A percentile compares a stretch with the other conserved stretches of the same genome.
phyloP scores from a whole-genome alignment of 306 rosid species.

The Hylodesmum podocarpum region DNA sequence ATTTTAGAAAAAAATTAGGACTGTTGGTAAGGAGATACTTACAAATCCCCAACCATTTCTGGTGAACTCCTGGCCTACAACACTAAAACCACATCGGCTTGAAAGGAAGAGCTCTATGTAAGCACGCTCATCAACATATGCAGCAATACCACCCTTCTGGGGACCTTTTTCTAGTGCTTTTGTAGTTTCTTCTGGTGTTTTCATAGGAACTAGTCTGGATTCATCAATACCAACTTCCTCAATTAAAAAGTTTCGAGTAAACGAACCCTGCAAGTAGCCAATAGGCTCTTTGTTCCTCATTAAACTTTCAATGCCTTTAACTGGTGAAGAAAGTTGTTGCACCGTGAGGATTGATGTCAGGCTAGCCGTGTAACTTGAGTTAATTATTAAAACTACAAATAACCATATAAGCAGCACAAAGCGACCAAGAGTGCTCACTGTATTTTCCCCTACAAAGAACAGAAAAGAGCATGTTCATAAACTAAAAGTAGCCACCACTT shows the following conservation, averaged over 20 bases:
- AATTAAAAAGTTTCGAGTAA: slow-evolving; percentile 57
- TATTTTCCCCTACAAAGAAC: slow-evolving; percentile 70
- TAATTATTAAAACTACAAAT: slow-evolving; percentile 88
- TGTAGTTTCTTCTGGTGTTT: slow-evolving; percentile 58
- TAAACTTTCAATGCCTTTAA: slow-evolving; percentile 81
- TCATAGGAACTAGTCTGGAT: slow-evolving; percentile 77
- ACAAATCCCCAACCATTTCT: slow-evolving; percentile 98
- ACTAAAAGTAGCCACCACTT: slow-evolving; percentile 1
- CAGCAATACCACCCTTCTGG: slow-evolving; percentile 75
- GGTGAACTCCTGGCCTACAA: slow-evolving; percentile 94
- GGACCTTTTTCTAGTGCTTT: slow-evolving; percentile 77
- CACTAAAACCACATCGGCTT: slow-evolving; percentile 63
- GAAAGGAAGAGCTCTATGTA: slow-evolving; percentile 91
- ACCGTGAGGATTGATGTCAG: slow-evolving; percentile 97
- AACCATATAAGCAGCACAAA: slow-evolving; percentile 87
- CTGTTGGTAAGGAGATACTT: slow-evolving; percentile 45
- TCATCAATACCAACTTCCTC: slow-evolving; percentile 61
- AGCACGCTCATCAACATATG: slow-evolving; percentile 84
- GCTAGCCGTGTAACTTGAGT: slow-evolving; percentile 96
- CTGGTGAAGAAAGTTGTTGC: slow-evolving; percentile 77
- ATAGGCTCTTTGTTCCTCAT: slow-evolving; percentile 60
- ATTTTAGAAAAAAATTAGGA: background rate
- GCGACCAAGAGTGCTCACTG: slow-evolving; percentile 93
- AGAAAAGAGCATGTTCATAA: slow-evolving; percentile 20
- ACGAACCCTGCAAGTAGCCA: slow-evolving; percentile 91